phyloP scores from a whole-genome alignment of 495 filamentous ascomycete genomes.

The Choiromyces venosus region DNA sequence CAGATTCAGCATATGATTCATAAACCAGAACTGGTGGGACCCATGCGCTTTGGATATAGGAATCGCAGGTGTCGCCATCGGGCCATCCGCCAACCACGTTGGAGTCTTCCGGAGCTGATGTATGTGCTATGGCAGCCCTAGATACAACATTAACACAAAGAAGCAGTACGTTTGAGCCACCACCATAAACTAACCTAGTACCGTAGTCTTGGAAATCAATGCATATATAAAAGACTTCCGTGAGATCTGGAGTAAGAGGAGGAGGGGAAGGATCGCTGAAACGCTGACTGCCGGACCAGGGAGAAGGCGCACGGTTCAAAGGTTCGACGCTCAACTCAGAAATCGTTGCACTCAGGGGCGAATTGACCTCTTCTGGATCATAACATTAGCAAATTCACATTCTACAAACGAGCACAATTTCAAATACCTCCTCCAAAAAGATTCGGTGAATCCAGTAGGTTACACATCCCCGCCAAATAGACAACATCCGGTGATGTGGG shows the following conservation, averaged over 20 bases:
- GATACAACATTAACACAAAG: neutral
- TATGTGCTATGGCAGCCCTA: neutral
- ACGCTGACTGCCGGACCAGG: neutral
- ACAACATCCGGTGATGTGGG: neutral
- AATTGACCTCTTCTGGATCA: neutral
- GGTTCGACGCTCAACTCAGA: neutral
- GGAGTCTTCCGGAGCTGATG: neutral
- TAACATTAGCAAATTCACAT: neutral
- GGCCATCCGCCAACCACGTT: neutral
- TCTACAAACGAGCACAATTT: neutral
- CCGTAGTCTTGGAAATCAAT: neutral
- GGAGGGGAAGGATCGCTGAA: neutral
- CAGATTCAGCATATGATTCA: neutral
- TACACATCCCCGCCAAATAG: neutral
- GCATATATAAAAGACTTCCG: neutral
- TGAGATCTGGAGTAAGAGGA: neutral
- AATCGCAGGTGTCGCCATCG: neutral
- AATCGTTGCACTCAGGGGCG: neutral
- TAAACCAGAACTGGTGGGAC: neutral
- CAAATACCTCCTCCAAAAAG: neutral
- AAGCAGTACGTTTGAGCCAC: neutral
- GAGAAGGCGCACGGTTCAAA: neutral
- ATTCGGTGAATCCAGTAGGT: neutral
- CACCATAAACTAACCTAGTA: neutral
- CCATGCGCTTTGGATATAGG: neutral